Conservation (phyloP, 495 filamentous ascomycete species). For the Lepidopterella palustris region DNA sequence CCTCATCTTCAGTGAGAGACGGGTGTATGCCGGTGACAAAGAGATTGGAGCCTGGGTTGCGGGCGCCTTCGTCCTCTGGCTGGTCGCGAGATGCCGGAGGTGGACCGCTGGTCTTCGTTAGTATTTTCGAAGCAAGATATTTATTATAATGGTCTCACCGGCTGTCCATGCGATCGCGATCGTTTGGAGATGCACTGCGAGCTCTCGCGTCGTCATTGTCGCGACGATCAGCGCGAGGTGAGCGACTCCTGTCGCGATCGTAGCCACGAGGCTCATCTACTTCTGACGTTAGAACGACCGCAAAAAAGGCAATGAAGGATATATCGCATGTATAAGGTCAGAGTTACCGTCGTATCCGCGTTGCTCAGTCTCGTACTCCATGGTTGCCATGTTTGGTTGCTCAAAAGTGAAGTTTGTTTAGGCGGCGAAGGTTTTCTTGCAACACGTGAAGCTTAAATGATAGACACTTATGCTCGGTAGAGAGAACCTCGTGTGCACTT, state of each 20-base stretch:
- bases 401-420: constrained; percentile 1
- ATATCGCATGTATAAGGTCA: constrained; percentile 9
- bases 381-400: constrained; percentile 31
- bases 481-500: not conserved
- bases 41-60: constrained; percentile 93
- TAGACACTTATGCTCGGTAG: not conserved
- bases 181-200: constrained; percentile 52
- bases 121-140: not conserved
- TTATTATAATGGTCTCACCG: constrained; percentile 54
- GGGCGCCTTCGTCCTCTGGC: constrained; percentile 64
- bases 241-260: constrained; percentile 78
- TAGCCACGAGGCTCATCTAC: constrained; percentile 35
- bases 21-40: constrained; percentile 99
- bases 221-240: constrained; percentile 70
- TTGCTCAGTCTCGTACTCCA: constrained; percentile 39
- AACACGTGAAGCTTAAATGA: not conserved
- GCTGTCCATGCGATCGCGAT: constrained; percentile 59
- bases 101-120: constrained; percentile 36
- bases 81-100: constrained; percentile 37
- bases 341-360: constrained; percentile 37
- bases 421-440: not conserved
- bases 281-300: constrained; percentile 12
- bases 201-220: constrained; percentile 45
- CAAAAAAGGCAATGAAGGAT: not conserved
- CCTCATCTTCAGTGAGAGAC: constrained; percentile 81